Percentiles rank a stretch among this genome's conserved stretches.
Evolutionary conservation across 768 basidiomycete genomes (phyloP).

Genomic region (Collybiopsis confluens): DNA sequence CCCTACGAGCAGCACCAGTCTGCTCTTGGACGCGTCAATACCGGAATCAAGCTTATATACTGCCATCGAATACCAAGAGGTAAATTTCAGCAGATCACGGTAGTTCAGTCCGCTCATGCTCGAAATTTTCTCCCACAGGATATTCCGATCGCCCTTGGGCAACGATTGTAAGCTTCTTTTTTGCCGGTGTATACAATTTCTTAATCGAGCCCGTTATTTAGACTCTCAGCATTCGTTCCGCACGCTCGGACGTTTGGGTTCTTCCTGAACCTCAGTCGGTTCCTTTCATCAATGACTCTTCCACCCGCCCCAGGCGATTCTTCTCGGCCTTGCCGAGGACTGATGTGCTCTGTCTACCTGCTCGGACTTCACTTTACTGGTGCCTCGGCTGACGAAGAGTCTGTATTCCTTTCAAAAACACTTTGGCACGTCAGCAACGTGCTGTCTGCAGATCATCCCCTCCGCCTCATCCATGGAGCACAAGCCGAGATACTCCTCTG

Average conservation of each 20-base stretch:
- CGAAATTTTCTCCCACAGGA: neutral
- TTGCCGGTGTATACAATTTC: neutral
- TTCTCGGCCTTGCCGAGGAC: slow-evolving; percentile 42
- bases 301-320: slow-evolving; percentile 45
- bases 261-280: slow-evolving; percentile 51
- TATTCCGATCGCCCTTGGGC: slow-evolving; percentile 33
- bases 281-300: slow-evolving; percentile 43
- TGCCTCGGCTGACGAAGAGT: slow-evolving; percentile 26
- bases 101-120: neutral
- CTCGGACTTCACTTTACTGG: slow-evolving; percentile 49
- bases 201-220: slow-evolving; percentile 20
- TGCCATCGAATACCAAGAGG: slow-evolving; percentile 1
- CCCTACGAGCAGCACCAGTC: neutral
- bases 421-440: slow-evolving; percentile 26
- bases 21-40: neutral
- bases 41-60: neutral
- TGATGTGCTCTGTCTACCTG: slow-evolving; percentile 46
- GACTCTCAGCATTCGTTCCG: slow-evolving; percentile 55
- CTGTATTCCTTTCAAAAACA: slow-evolving; percentile 44
- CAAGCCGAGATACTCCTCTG: slow-evolving; percentile 38
- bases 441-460: slow-evolving; percentile 17
- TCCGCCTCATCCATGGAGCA: slow-evolving; percentile 25
- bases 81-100: neutral
- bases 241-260: slow-evolving; percentile 60
- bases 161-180: slow-evolving; percentile 24